Conservation (phyloP, 208 protist species). For the Trichomonas gallinae region DNA sequence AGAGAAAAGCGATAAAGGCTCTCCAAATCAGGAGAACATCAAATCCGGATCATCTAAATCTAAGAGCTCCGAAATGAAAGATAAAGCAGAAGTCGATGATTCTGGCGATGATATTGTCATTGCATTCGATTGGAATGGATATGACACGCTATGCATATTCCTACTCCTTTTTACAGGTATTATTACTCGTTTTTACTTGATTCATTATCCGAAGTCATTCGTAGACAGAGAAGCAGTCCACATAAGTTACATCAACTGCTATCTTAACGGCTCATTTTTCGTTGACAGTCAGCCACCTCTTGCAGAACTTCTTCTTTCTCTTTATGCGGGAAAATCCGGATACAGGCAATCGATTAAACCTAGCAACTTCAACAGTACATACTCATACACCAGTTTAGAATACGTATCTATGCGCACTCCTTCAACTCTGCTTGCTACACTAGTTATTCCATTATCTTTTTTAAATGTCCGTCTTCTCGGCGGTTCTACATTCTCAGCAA, state of each 20-base stretch:
- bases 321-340: background rate
- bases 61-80: background rate
- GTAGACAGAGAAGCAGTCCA: background rate
- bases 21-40: too few species aligned
- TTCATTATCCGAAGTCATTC: background rate
- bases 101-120: background rate
- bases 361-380: background rate
- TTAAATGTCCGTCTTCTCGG: background rate
- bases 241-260: background rate
- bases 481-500: background rate
- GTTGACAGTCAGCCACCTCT: background rate
- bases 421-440: background rate
- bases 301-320: background rate
- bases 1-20: too few species aligned
- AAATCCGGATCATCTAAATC: too few species aligned
- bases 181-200: background rate
- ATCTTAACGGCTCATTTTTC: background rate
- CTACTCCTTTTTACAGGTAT: background rate
- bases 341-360: too few species aligned
- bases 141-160: background rate
- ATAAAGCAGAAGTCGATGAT: background rate
- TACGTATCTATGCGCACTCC: background rate
- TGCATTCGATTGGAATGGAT: background rate
- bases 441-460: background rate
- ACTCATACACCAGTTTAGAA: background rate